Conservation (phyloP, 805 yeast species). For the Candida vartiovaarae region DNA sequence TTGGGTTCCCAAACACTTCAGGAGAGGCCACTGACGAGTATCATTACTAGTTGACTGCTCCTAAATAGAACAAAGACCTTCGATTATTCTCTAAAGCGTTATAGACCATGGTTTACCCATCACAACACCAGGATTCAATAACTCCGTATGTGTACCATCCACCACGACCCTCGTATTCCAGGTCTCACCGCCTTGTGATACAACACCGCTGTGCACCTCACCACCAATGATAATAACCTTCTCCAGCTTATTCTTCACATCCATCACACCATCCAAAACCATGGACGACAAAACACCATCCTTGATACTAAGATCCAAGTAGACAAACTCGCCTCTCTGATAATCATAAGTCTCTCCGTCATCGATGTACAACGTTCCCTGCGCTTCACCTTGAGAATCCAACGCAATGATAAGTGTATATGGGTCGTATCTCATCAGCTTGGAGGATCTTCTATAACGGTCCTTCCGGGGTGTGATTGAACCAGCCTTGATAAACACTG, state of each 20-base stretch:
- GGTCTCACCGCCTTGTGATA: conserved; percentile 31
- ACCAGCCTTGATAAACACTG: conserved; percentile 76
- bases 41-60: conserved; percentile 37
- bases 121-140: conserved; percentile 45
- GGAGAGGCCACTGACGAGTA: conserved; percentile 55
- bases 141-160: conserved; percentile 19
- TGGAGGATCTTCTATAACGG: conserved; percentile 74
- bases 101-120: conserved; percentile 44
- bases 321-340: conserved; percentile 41
- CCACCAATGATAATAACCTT: conserved; percentile 45
- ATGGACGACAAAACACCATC: conserved; percentile 28
- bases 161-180: conserved; percentile 30
- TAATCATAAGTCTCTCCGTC: conserved; percentile 74
- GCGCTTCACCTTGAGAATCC: conserved; percentile 40
- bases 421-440: conserved; percentile 72
- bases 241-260: conserved; percentile 37
- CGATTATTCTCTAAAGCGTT: not conserved
- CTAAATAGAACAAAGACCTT: not conserved
- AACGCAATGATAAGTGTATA: conserved; percentile 66
- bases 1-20: conserved; percentile 61
- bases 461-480: conserved; percentile 59
- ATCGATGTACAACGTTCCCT: conserved; percentile 63
- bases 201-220: conserved; percentile 13
- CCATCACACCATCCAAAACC: conserved; percentile 22
- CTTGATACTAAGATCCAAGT: conserved; percentile 33